These are phyloP conservation scores for Eragrostis nindensis DNA, from an alignment of 176 grass and related monocot genomes.

Conservation along the genomic window DNA sequence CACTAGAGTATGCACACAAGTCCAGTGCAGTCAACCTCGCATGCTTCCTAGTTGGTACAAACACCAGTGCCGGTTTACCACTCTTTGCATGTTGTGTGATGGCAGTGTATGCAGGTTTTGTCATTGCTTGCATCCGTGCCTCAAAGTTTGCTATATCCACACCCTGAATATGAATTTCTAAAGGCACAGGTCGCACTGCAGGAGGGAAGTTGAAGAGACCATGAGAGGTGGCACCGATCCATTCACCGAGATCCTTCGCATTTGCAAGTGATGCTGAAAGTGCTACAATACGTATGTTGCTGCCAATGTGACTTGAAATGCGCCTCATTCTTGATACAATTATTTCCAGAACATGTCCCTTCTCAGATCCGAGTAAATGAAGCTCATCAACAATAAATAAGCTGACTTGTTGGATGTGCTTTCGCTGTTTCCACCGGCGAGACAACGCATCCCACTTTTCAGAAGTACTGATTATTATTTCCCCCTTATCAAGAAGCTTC, in stretches of 20 bases:
- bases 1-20: conserved; percentile 79
- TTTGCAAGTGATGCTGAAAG: conserved; percentile 96
- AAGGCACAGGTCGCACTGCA: conserved; percentile 82
- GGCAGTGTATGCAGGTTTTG: conserved; percentile 91
- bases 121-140: conserved; percentile 98
- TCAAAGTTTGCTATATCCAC: conserved; percentile 94
- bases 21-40: conserved; percentile 82
- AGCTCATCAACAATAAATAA: conserved; percentile 97
- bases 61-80: conserved; percentile 85
- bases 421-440: conserved; percentile 90
- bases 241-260: conserved; percentile 95
- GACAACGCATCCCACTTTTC: conserved; percentile 98
- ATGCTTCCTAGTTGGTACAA: conserved; percentile 92
- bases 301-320: conserved; percentile 83
- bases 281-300: conserved; percentile 87
- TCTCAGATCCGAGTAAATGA: conserved; percentile 87
- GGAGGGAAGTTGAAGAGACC: conserved; percentile 97
- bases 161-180: conserved; percentile 98
- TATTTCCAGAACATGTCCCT: conserved; percentile 82
- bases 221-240: conserved; percentile 90
- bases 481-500: conserved; percentile 92
- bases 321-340: conserved; percentile 95
- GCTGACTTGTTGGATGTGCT: conserved; percentile 83
- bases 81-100: conserved; percentile 91
- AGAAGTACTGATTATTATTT: conserved; percentile 98